phyloP scores from a whole-genome alignment of 495 filamentous ascomycete genomes.

The Penicillium flavigenum region DNA sequence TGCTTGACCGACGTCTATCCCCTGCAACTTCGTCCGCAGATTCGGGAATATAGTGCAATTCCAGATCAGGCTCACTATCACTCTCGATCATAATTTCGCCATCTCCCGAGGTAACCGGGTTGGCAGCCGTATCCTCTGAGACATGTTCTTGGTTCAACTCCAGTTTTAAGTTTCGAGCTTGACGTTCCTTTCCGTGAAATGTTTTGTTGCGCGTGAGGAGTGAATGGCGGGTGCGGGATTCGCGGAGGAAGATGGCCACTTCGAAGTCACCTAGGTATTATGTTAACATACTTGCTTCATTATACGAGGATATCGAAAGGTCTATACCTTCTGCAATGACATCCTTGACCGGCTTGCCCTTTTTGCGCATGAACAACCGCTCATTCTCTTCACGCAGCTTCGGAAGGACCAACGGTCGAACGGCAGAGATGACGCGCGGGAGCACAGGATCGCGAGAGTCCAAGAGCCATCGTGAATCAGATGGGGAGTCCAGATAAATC shows the following conservation, averaged over 20 bases:
- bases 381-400: slow-evolving; percentile 89
- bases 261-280: slow-evolving; percentile 79
- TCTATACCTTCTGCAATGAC: slow-evolving; percentile 73
- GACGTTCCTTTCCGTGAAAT: slow-evolving; percentile 57
- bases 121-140: slow-evolving; percentile 47
- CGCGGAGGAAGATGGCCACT: slow-evolving; percentile 87
- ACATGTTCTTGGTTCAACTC: slow-evolving; percentile 55
- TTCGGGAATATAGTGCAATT: slow-evolving; percentile 41
- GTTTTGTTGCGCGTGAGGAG: slow-evolving; percentile 80
- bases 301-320: background rate
- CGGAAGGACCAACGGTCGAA: slow-evolving; percentile 81
- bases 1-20: background rate
- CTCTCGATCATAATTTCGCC: slow-evolving; percentile 45
- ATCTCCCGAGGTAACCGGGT: slow-evolving; percentile 44
- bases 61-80: slow-evolving; percentile 36
- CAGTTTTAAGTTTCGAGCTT: slow-evolving; percentile 31
- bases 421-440: slow-evolving; percentile 74
- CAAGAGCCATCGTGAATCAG: slow-evolving; percentile 81
- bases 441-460: slow-evolving; percentile 65
- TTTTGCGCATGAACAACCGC: slow-evolving; percentile 54
- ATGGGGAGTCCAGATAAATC: slow-evolving; percentile 90
- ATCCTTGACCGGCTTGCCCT: slow-evolving; percentile 81
- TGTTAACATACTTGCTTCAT: slow-evolving; percentile 2
- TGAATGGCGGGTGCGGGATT: slow-evolving; percentile 82
- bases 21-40: slow-evolving; percentile 20